phyloP scores from a whole-genome alignment of 345 rosid species.

The Litchi chinensis region DNA sequence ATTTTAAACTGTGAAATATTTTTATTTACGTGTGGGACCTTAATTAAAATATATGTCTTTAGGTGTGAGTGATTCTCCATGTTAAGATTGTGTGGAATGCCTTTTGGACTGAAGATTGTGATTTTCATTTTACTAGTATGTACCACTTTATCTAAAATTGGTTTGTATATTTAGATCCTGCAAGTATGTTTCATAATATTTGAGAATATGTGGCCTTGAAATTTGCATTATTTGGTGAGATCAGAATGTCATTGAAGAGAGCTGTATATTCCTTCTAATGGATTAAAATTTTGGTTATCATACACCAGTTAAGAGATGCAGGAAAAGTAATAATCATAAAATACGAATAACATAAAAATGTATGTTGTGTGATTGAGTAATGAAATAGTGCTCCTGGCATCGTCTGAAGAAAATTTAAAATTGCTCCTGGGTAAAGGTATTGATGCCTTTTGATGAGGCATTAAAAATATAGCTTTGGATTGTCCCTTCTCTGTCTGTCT shows the following conservation, averaged over 20 bases:
- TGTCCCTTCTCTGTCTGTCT: background rate
- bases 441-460: background rate
- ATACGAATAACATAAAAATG: background rate
- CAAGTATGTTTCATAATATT: background rate
- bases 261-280: background rate
- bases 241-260: conserved; percentile 2
- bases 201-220: background rate
- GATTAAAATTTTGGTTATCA: background rate
- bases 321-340: background rate
- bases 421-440: background rate
- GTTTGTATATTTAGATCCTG: background rate
- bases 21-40: background rate
- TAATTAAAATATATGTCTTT: background rate
- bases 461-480: background rate
- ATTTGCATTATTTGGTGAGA: conserved; percentile 2
- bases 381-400: background rate
- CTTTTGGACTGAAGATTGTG: background rate
- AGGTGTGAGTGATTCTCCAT: background rate
- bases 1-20: background rate
- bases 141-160: background rate
- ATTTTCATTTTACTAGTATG: background rate
- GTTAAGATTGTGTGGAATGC: background rate
- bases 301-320: background rate
- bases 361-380: background rate
- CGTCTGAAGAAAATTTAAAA: background rate